phyloP scores from a whole-genome alignment of 345 rosid species.

The Adansonia digitata region DNA sequence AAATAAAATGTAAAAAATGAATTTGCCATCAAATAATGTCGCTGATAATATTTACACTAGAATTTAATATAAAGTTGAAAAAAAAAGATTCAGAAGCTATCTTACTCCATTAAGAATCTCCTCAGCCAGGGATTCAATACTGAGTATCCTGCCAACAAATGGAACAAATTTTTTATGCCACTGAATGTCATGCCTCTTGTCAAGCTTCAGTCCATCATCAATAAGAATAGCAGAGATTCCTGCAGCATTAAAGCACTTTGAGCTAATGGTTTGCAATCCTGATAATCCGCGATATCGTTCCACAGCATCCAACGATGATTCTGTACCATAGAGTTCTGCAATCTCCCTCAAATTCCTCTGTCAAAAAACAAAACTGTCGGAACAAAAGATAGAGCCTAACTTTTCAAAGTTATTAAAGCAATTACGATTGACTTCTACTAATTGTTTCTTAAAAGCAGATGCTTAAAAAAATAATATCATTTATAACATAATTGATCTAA shows the following conservation, averaged over 20 bases:
- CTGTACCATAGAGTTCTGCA: conserved; percentile 65
- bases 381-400: not conserved
- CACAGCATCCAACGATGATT: conserved; percentile 50
- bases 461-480: no score
- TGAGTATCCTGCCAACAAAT: conserved; percentile 69
- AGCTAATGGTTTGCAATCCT: conserved; percentile 52
- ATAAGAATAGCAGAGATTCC: conserved; percentile 67
- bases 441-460: no score
- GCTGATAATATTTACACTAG: not conserved
- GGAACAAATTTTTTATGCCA: conserved; percentile 69
- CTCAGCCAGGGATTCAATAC: conserved; percentile 79
- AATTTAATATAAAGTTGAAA: not conserved
- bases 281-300: conserved; percentile 54
- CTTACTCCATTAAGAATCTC: conserved; percentile 62
- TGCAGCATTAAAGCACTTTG: conserved; percentile 70
- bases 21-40: not conserved
- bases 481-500: not conserved
- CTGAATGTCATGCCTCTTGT: conserved; percentile 56
- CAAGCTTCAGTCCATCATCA: conserved; percentile 82
- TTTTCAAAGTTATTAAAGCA: not conserved
- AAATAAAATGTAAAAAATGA: not conserved
- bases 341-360: conserved; percentile 84
- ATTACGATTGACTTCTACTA: not conserved
- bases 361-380: conserved; percentile 10
- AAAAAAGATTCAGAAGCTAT: not conserved